These are phyloP conservation scores for Aspergillus vadensis DNA, from an alignment of 2,329 filamentous ascomycete genomes.

Conservation along the genomic window DNA sequence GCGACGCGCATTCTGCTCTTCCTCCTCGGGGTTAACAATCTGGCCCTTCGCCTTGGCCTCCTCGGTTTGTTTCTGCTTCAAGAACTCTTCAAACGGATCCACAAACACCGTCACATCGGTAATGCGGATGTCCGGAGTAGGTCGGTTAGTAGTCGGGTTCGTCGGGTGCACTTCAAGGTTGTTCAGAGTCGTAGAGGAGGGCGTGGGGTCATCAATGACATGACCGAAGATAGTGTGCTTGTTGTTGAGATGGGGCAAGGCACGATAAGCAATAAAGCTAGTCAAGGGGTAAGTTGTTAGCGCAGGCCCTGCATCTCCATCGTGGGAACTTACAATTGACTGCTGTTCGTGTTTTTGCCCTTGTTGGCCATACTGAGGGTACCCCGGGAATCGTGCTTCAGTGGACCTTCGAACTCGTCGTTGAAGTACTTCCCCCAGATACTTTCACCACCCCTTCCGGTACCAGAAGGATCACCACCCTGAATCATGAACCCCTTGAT, in stretches of 20 bases:
- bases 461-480: slow-evolving; percentile 90
- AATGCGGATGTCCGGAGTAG: slow-evolving; percentile 76
- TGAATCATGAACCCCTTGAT: slow-evolving; percentile 98
- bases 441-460: slow-evolving; percentile 83
- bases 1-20: slow-evolving; percentile 34
- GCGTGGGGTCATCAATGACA: slow-evolving; percentile 67
- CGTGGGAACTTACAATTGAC: slow-evolving; percentile 64
- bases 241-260: slow-evolving; percentile 80
- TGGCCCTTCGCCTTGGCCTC: slow-evolving; percentile 55
- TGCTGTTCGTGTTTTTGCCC: slow-evolving; percentile 95
- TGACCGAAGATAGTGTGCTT: slow-evolving; percentile 98
- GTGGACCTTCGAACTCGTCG: slow-evolving; percentile 88
- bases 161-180: slow-evolving; percentile 76
- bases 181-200: slow-evolving; percentile 56
- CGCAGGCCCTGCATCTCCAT: not conserved
- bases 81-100: slow-evolving; percentile 93
- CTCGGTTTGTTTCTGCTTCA: slow-evolving; percentile 69
- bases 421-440: slow-evolving; percentile 94
- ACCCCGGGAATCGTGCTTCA: slow-evolving; percentile 79
- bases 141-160: slow-evolving; percentile 71
- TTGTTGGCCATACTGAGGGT: slow-evolving; percentile 96
- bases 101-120: slow-evolving; percentile 82
- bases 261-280: slow-evolving; percentile 83
- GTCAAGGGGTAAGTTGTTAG: not conserved
- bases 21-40: slow-evolving; percentile 22